Base-by-base conservation (phyloP, 169 alveolate genomes). In the Cryptosporidium xiaoi region DNA sequence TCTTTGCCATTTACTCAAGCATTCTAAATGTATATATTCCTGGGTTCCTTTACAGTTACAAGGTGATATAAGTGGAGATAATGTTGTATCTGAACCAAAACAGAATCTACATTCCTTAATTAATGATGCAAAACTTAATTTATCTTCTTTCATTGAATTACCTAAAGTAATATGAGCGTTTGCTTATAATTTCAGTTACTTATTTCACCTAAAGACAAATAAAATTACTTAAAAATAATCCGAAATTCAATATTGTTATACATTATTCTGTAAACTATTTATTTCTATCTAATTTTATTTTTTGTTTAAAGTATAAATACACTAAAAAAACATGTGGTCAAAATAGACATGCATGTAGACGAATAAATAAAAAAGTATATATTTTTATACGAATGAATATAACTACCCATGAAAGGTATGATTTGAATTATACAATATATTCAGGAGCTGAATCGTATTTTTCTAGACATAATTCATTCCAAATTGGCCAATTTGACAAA, bases 41-140 rank as follows among this genome's bases (percentile, higher is more conserved):
- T 93, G 92, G 46, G 94, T 87, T 2, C 97, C 97, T 51, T 91
- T 90, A 65, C 97, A 95, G 34, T 93, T 84, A 82, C 97, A 95
- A 27, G 95, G 94, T 64, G 92, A 90, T 33, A 94, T 68, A 6
- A 93, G 89, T 40, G 96, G 96, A 51, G 94, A 91, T 10, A 87
- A 77, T 0, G 68, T 83, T 46, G 89, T 90, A 55, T 82, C 85
- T 46, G 64, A 34, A n/a, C 82, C 82, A 67, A 67, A 67, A 33
- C 82, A 67, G 31, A 67, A 67, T 50, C 82, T 67, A 50, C 82
- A 67, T 50, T 67, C 82, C 51, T 51, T 67, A 53, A n/a, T 66
- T 15, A 48, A 36, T 51, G 33, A 4, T 20, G 64, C 29, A 53
- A 53, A 53, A 53, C 20, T 53, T 53, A 53, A n/a, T 53, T 53